A percentile compares a stretch with the other conserved stretches of the same genome.
Conservation (phyloP, 192 early-diverging fungal species). For the Spizellomyces punctatus region DNA sequence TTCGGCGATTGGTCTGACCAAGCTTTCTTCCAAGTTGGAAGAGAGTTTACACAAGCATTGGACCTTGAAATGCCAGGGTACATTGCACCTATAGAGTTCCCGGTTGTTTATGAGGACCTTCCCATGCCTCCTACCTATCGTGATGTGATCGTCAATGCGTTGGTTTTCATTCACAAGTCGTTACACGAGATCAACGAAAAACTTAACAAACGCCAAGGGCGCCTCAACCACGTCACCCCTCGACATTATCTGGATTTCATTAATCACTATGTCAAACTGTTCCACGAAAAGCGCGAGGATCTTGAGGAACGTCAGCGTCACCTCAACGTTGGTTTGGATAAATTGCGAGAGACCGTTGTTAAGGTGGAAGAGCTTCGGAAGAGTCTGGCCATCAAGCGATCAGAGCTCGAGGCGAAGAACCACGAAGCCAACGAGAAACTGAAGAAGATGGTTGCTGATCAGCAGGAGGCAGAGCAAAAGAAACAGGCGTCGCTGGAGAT, state of each 20-base stretch:
- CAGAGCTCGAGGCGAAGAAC: conserved; percentile 85
- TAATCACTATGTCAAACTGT: conserved; percentile 86
- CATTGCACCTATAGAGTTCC: conserved; percentile 70
- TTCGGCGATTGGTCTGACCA: conserved; percentile 99
- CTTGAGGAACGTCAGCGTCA: conserved; percentile 99
- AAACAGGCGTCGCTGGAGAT: conserved; percentile 79
- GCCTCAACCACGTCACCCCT: conserved; percentile 88
- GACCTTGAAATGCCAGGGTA: conserved; percentile 82
- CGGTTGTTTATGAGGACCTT: conserved; percentile 73
- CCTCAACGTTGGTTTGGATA: conserved; percentile 95
- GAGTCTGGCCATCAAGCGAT: conserved; percentile 83
- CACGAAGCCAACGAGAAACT: conserved; percentile 93
- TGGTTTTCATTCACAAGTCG: conserved; percentile 92
- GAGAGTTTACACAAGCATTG: conserved; percentile 89
- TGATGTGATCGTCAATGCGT: conserved; percentile 84
- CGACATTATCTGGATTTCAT: conserved; percentile 99
- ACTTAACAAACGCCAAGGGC: conserved; percentile 79
- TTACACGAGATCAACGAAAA: conserved; percentile 84
- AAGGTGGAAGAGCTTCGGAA: conserved; percentile 93
- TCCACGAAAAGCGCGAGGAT: conserved; percentile 89
- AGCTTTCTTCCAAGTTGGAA: conserved; percentile 97
- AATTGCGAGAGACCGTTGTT: conserved; percentile 89
- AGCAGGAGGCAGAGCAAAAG: conserved; percentile 91
- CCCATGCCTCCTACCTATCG: conserved; percentile 74
- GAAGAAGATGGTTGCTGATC: conserved; percentile 90